A percentile compares a stretch with the other conserved stretches of the same genome.
phyloP scores from a whole-genome alignment of 371 early-diverging fungal species.

The Lichtheimia corymbifera region DNA sequence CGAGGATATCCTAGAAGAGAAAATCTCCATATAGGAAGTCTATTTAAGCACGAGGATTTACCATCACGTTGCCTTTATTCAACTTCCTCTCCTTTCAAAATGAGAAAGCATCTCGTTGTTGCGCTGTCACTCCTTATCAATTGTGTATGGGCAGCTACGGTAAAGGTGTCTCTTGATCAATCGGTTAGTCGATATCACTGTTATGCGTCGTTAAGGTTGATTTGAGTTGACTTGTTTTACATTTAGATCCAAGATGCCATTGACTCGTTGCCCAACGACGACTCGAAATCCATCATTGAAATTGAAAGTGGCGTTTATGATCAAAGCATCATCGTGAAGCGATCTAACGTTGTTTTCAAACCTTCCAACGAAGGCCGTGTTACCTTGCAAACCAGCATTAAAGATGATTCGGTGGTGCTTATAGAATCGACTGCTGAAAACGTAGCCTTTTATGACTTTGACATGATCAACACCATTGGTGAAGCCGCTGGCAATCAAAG shows the following conservation, averaged over 20 bases:
- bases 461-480: conserved; percentile 14
- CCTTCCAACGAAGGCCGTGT: conserved; percentile 11
- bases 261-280: conserved; percentile 10
- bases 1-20: no score
- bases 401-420: conserved; percentile 11
- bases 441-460: conserved; percentile 13
- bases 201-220: no score
- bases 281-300: conserved; percentile 5
- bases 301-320: conserved; percentile 13
- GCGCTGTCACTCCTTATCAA: no score
- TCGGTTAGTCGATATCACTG: no score
- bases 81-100: no score
- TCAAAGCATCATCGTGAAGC: conserved; percentile 11
- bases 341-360: conserved; percentile 3
- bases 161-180: no score
- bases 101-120: no score
- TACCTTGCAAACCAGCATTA: conserved; percentile 3
- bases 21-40: no score
- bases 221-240: neutral
- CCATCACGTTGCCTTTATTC: no score
- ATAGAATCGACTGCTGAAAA: conserved; percentile 3
- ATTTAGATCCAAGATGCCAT: conserved; percentile 16
- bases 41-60: no score
- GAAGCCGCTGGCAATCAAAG: conserved; percentile 19
- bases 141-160: no score